Evolutionary conservation across 441 rosid genomes (phyloP), one percentile per base, ranked within the genome.

Genomic region (Croton laevigatus): DNA sequence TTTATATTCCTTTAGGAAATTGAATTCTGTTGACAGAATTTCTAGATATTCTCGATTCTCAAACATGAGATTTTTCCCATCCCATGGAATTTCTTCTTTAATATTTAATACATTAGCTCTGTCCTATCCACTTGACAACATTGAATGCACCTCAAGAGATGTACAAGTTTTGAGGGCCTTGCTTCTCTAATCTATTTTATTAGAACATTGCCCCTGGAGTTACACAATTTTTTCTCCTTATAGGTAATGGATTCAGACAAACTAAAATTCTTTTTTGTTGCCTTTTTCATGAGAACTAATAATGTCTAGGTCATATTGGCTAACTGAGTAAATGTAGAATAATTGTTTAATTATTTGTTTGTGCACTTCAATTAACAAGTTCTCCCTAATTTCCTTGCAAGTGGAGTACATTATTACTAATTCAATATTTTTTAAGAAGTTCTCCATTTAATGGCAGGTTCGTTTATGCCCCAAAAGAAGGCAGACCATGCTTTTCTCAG

Each of bases 401-500:
- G 23, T 52, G 57, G 65, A 68, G 54, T 65, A 19, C 69, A 27
- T 37, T 54, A n/a, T 48, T 55, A 3, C 34, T 46, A 7, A 44
- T 68, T 20, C 23, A 10, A 52, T 73, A 17, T 32, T 66, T 67
- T 71, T 49, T 71, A 22, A 38, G 44, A 22, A 36, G 44, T 71
- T 74, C 27, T 37, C 66, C 23, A 16, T 65, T 73, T 57, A 37
- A 77, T 75, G 80, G 72, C 81, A 95, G 98, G 89, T 91, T 77
- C 91, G 95, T 58, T 81, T 83, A 68, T 92, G 98, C 76, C 97
- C 99, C 76, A 93, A 87, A 85, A 82, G 91, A 80, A 92, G 96
- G 86, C 99, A 95, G 78, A 95, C 99, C 8, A 81, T 92, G 97
- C 83, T 95, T 71, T 95, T 95, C 84, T 92, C 97, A 40, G 99